phyloP scores from a whole-genome alignment of 2,329 filamentous ascomycete genomes.

The Scedosporium boydii region DNA sequence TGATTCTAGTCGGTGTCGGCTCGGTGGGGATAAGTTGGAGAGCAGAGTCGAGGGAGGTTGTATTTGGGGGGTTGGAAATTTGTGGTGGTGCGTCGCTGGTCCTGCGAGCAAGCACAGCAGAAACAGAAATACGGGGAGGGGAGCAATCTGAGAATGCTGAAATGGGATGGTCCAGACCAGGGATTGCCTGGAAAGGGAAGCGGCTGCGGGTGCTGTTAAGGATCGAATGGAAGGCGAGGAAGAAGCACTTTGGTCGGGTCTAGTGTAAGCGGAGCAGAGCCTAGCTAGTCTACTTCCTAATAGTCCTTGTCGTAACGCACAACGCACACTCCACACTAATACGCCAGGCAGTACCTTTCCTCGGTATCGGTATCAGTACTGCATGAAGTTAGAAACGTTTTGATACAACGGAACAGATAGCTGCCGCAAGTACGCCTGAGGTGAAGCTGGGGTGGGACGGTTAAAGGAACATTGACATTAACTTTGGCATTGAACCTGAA shows the following conservation, averaged over 20 bases:
- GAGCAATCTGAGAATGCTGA: background rate
- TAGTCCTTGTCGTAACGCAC: background rate
- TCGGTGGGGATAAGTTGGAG: background rate
- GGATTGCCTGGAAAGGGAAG: conserved; percentile 4
- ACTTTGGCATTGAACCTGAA: background rate
- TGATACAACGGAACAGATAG: conserved; percentile 3
- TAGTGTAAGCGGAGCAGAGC: too few relatives aligned
- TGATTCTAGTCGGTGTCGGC: background rate
- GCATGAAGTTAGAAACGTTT: conserved; percentile 7
- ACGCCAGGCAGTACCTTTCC: background rate
- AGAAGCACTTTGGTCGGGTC: background rate
- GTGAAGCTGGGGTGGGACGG: conserved; percentile 3
- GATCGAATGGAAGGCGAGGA: background rate
- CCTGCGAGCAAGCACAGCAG: background rate
- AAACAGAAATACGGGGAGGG: background rate
- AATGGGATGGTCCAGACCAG: conserved; percentile 5
- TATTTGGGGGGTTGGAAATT: conserved; percentile 6
- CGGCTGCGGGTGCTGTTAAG: background rate
- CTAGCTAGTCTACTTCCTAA: background rate
- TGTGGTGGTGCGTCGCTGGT: background rate
- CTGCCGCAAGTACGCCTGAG: conserved; percentile 3
- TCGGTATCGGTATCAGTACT: conserved; percentile 2
- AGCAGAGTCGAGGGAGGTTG: background rate
- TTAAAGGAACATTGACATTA: background rate
- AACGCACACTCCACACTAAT: background rate